Conservation (phyloP, 352 stramenopile species). For the Phytophthora foliorum region DNA sequence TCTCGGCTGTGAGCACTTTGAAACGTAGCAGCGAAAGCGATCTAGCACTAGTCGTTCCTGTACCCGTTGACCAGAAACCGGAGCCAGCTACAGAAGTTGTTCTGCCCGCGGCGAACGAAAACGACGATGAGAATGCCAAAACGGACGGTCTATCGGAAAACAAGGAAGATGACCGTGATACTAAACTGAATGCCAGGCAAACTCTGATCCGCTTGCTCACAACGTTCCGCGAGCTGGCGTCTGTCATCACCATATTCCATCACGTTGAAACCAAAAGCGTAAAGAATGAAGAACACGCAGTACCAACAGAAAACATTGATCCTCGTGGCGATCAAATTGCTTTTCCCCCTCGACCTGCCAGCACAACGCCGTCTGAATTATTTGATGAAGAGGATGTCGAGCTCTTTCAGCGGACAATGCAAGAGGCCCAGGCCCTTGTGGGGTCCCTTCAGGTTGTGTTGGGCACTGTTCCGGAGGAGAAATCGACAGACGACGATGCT, state of each 20-base stretch:
- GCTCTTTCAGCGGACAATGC: conserved; percentile 40
- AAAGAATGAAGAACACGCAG: conserved; percentile 7
- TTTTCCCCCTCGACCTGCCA: conserved; percentile 10
- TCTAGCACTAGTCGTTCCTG: background rate
- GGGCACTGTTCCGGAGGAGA: conserved; percentile 34
- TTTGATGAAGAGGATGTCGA: conserved; percentile 30
- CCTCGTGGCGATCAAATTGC: background rate
- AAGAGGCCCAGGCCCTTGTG: conserved; percentile 38
- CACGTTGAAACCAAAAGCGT: conserved; percentile 7
- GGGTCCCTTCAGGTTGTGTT: conserved; percentile 40
- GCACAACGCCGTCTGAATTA: conserved; percentile 6
- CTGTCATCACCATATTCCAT: conserved; percentile 34
- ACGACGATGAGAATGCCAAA: background rate
- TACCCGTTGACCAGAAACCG: conserved; percentile 8
- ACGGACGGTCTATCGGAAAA: background rate
- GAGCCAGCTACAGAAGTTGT: conserved; percentile 6
- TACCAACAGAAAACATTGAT: conserved; percentile 1
- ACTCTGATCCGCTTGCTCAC: conserved; percentile 31
- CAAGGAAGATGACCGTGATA: conserved; percentile 3
- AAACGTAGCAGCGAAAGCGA: conserved; percentile 23
- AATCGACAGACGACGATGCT: conserved; percentile 13
- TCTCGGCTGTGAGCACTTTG: background rate
- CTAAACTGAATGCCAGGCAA: conserved; percentile 28
- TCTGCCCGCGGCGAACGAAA: conserved; percentile 8
- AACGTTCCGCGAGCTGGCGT: conserved; percentile 40